A percentile compares a stretch with the other conserved stretches of the same genome.
These are phyloP conservation scores for Alternaria sp. DNA, from an alignment of 2,329 filamentous ascomycete genomes.

Conservation along the genomic window DNA sequence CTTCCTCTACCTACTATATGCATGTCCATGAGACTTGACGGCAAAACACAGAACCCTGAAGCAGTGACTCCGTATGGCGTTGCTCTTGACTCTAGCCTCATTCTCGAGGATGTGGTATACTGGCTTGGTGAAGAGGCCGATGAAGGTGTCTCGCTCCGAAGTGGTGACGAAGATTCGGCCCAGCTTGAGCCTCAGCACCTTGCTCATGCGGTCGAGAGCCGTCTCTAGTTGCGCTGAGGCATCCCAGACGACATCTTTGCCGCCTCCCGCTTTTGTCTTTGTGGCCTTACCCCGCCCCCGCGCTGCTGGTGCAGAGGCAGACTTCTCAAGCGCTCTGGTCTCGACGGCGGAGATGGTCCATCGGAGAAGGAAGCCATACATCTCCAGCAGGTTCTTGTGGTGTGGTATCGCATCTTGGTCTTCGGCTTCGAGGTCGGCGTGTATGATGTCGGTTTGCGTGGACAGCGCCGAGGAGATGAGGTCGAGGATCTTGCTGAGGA, in stretches of 20 bases:
- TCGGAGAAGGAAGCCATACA: conserved; percentile 91
- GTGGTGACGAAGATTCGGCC: conserved; percentile 94
- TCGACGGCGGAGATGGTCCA: conserved; percentile 97
- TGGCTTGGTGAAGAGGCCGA: conserved; percentile 87
- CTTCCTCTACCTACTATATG: conserved; percentile 72
- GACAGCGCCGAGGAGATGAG: conserved; percentile 85
- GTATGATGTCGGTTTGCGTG: conserved; percentile 82
- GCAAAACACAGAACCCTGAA: conserved; percentile 97
- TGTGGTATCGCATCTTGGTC: conserved; percentile 80
- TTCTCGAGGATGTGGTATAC: conserved; percentile 95
- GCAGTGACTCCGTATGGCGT: conserved; percentile 89
- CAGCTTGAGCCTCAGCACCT: conserved; percentile 90
- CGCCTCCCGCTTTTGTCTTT: conserved; percentile 66
- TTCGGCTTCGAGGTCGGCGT: conserved; percentile 87
- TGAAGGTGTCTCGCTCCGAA: conserved; percentile 93
- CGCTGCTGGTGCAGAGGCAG: conserved; percentile 72
- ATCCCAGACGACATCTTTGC: conserved; percentile 84
- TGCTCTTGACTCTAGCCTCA: conserved; percentile 89
- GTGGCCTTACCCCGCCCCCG: conserved; percentile 74
- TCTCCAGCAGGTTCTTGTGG: conserved; percentile 90
- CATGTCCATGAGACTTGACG: conserved; percentile 96
- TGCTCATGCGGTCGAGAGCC: conserved; percentile 93
- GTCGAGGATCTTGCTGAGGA: conserved; percentile 91
- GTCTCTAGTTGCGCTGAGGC: conserved; percentile 85
- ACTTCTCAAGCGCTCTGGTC: conserved; percentile 89